phyloP scores from a whole-genome alignment of 345 rosid species.

The Nephelium lappaceum region DNA sequence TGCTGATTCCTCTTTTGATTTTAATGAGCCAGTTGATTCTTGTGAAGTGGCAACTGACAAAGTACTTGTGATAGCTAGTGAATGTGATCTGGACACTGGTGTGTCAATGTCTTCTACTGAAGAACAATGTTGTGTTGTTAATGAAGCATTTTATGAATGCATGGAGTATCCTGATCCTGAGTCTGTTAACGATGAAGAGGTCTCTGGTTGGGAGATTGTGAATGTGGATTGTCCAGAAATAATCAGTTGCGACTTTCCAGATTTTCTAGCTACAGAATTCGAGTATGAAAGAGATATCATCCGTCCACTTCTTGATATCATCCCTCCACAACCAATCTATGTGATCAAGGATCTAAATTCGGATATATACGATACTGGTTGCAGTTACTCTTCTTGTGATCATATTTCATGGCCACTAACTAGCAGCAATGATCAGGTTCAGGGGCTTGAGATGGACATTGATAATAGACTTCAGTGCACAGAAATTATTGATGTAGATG shows the following conservation, averaged over 20 bases:
- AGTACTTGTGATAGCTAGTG: conserved; percentile 24
- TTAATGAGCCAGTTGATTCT: conserved; percentile 26
- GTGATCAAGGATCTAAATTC: conserved; percentile 16
- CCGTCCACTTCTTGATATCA: conserved; percentile 3
- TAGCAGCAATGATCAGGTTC: conserved; percentile 24
- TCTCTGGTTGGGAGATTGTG: conserved; percentile 35
- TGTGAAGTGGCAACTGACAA: conserved; percentile 18
- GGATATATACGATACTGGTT: not conserved
- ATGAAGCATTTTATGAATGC: conserved; percentile 25
- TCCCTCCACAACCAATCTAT: conserved; percentile 17
- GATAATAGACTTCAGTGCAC: conserved; percentile 13
- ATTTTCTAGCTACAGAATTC: conserved; percentile 18
- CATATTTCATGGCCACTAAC: conserved; percentile 14
- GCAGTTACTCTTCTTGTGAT: conserved; percentile 11
- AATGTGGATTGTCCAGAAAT: conserved; percentile 32
- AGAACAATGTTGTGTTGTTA: conserved; percentile 33
- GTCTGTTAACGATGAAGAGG: conserved; percentile 18
- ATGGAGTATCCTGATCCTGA: conserved; percentile 25
- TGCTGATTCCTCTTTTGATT: conserved; percentile 27
- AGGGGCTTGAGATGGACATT: conserved; percentile 19
- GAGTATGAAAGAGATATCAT: conserved; percentile 16
- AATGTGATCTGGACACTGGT: conserved; percentile 12
- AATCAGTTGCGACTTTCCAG: conserved; percentile 20
- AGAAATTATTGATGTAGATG: conserved; percentile 20
- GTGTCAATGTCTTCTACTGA: conserved; percentile 15